Conservation (phyloP, 495 filamentous ascomycete species). For the Margaritispora aquatica region DNA sequence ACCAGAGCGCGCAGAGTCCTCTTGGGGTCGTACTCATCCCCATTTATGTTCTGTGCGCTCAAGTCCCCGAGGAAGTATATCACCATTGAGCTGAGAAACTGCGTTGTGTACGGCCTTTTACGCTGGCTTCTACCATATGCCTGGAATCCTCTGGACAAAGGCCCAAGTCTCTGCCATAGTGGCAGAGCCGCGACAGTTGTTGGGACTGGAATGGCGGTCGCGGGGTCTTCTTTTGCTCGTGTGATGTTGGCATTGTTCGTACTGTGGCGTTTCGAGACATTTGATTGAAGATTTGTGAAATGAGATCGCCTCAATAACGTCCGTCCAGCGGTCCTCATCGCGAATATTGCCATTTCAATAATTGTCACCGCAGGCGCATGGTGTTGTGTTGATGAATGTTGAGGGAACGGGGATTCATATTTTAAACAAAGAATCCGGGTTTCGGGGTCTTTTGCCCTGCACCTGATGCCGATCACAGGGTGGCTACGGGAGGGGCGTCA, state of each 20-base stretch:
- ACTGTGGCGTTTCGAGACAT: conserved; percentile 8
- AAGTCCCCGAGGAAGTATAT: conserved; percentile 79
- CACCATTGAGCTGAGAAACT: conserved; percentile 65
- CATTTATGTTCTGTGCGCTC: conserved; percentile 62
- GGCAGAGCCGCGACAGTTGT: conserved; percentile 39
- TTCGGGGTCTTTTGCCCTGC: too few relatives aligned
- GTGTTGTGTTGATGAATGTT: neutral
- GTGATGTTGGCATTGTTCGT: conserved; percentile 3
- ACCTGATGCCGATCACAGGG: too few relatives aligned
- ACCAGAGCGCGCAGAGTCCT: conserved; percentile 64
- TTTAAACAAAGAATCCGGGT: neutral
- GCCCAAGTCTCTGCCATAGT: conserved; percentile 48
- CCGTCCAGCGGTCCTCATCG: conserved; percentile 11
- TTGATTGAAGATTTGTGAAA: conserved; percentile 3
- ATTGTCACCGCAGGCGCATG: conserved; percentile 7
- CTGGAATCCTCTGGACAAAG: conserved; percentile 53
- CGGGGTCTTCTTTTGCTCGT: conserved; percentile 7
- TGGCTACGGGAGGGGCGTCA: too few relatives aligned
- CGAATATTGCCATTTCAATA: conserved; percentile 6
- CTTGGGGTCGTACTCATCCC: conserved; percentile 58
- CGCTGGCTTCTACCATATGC: conserved; percentile 67
- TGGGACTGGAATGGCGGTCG: conserved; percentile 34
- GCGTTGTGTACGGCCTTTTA: conserved; percentile 67
- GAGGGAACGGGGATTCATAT: neutral
- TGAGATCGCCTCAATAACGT: conserved; percentile 7